Conservation (phyloP, 345 rosid species). For the Arabidopsis suecica region DNA sequence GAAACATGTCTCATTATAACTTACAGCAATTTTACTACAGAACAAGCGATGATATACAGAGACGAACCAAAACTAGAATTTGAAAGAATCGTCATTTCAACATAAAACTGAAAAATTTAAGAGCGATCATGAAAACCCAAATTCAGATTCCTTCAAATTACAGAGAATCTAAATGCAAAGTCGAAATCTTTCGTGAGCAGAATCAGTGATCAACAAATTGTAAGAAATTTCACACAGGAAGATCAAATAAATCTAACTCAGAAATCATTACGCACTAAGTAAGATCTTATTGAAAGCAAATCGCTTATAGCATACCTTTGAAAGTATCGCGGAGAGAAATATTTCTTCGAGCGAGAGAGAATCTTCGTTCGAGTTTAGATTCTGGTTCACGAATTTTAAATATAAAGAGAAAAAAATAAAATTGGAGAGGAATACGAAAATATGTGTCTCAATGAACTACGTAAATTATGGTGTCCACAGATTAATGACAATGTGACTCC, state of each 20-base stretch:
- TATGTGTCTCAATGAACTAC: slow-evolving; percentile 29
- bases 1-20: slow-evolving; percentile 11
- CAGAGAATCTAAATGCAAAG: slow-evolving; percentile 33
- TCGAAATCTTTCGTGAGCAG: not conserved
- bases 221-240: not conserved
- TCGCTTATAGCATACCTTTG: slow-evolving; percentile 26
- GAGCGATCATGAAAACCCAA: not conserved
- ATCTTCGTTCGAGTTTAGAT: slow-evolving; percentile 36
- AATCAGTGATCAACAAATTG: not conserved
- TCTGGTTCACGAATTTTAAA: slow-evolving; percentile 34
- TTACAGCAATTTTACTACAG: not conserved
- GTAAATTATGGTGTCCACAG: slow-evolving; percentile 62
- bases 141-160: not conserved
- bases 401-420: slow-evolving; percentile 14
- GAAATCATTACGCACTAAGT: not conserved
- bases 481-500: slow-evolving; percentile 29
- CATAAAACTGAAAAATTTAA: not conserved
- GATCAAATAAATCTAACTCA: not conserved
- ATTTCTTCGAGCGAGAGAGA: not conserved
- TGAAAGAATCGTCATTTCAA: not conserved
- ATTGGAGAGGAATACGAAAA: slow-evolving; percentile 30
- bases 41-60: slow-evolving; percentile 8
- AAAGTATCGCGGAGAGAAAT: slow-evolving; percentile 12
- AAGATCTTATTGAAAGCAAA: slow-evolving; percentile 12
- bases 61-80: not conserved